phyloP scores from a whole-genome alignment of 345 rosid genomes.

The Euphorbia pulcherrima region DNA sequence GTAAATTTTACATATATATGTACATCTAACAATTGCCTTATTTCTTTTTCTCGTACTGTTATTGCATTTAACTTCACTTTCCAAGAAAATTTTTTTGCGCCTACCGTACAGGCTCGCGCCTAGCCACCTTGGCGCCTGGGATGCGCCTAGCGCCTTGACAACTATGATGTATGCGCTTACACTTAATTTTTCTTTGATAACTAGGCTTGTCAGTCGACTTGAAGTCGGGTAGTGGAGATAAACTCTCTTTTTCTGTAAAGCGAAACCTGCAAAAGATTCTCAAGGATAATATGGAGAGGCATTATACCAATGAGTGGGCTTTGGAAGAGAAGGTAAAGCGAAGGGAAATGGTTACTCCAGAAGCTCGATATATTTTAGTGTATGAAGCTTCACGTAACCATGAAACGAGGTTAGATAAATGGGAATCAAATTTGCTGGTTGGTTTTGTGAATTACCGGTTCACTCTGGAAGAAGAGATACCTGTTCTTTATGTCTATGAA shows the following conservation, averaged over 20 bases:
- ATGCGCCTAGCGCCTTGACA: no score
- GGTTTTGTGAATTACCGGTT: conserved; percentile 84
- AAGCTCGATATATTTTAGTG: conserved; percentile 67
- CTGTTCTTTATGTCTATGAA: conserved; percentile 84
- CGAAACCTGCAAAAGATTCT: conserved; percentile 55
- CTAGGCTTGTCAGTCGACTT: conserved; percentile 55
- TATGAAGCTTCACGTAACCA: conserved; percentile 25
- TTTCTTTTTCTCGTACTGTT: no score
- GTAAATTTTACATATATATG: no score
- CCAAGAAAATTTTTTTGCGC: no score
- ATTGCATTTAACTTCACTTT: no score
- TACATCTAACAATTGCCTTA: no score
- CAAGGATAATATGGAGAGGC: conserved; percentile 72
- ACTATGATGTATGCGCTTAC: no score
- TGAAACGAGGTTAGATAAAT: conserved; percentile 13
- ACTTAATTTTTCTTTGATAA: conserved; percentile 10
- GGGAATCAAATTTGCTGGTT: conserved; percentile 30
- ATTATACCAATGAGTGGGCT: conserved; percentile 68
- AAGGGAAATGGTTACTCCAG: conserved; percentile 69
- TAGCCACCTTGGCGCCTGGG: no score
- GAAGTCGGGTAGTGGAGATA: conserved; percentile 67
- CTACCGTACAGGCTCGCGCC: no score
- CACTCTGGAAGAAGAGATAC: conserved; percentile 73
- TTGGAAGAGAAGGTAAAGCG: conserved; percentile 71
- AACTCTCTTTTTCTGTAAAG: conserved; percentile 51